Conservation (phyloP, 805 yeast species). For the Pichia heedii region DNA sequence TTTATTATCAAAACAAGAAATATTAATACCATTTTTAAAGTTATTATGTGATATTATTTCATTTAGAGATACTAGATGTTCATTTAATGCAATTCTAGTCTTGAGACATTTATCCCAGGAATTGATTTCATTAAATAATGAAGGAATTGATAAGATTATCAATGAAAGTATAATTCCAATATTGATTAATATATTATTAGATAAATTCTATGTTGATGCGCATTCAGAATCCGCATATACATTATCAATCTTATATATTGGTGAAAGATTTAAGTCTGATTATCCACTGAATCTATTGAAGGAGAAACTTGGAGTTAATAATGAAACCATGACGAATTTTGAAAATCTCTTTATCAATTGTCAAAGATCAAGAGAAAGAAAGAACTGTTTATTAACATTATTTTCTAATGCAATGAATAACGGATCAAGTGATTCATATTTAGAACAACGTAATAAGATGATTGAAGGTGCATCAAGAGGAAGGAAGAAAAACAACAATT, state of each 20-base stretch:
- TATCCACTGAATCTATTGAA: slow-evolving; percentile 57
- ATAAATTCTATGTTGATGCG: slow-evolving; percentile 74
- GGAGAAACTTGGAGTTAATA: slow-evolving; percentile 40
- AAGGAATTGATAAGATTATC: slow-evolving; percentile 64
- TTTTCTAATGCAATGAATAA: slow-evolving; percentile 45
- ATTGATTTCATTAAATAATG: slow-evolving; percentile 52
- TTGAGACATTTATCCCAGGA: slow-evolving; percentile 66
- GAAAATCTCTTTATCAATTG: slow-evolving; percentile 56
- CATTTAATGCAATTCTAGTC: slow-evolving; percentile 80
- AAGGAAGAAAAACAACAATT: slow-evolving; percentile 6
- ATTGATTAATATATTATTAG: slow-evolving; percentile 56
- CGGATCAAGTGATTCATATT: slow-evolving; percentile 25
- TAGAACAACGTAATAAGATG: slow-evolving; percentile 10
- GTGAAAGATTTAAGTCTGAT: slow-evolving; percentile 58
- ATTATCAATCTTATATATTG: slow-evolving; percentile 68
- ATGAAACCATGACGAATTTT: slow-evolving; percentile 51
- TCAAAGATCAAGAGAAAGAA: slow-evolving; percentile 67
- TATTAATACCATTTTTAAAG: slow-evolving; percentile 71
- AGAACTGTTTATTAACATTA: slow-evolving; percentile 70
- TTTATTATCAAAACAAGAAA: slow-evolving; percentile 52
- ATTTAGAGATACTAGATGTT: slow-evolving; percentile 85
- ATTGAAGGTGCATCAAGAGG: slow-evolving; percentile 9
- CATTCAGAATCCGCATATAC: slow-evolving; percentile 91
- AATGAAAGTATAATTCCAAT: slow-evolving; percentile 62
- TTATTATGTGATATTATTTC: slow-evolving; percentile 67